These are phyloP conservation scores for Oryza brachyantha DNA, from an alignment of 176 grass and related monocot genomes.

Conservation along the genomic window DNA sequence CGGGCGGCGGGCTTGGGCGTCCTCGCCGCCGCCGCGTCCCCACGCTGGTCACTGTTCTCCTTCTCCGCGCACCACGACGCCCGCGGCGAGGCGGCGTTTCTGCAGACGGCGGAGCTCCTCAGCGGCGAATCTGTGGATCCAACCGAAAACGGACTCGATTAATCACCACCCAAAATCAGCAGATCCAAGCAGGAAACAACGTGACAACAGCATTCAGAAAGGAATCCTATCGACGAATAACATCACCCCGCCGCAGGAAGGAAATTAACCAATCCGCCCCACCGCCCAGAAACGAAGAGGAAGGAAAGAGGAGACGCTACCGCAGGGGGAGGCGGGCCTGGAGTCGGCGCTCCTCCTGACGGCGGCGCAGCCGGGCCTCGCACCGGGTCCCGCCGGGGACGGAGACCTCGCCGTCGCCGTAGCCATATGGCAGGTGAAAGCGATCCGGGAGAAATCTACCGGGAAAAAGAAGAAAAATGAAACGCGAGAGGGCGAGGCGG, in stretches of 20 bases:
- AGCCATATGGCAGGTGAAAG: no score
- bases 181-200: not conserved
- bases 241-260: no score
- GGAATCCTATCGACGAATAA: no score
- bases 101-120: constrained; percentile 32
- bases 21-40: constrained; percentile 1
- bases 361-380: constrained; percentile 24
- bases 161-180: not conserved
- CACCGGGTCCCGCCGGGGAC: constrained; percentile 30
- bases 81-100: constrained; percentile 26
- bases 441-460: no score
- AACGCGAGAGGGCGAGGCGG: not conserved
- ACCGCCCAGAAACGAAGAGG: not conserved
- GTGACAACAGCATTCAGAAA: no score
- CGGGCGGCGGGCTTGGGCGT: constrained; percentile 27
- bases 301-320: not conserved
- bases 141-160: not conserved
- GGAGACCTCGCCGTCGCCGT: constrained; percentile 38
- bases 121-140: constrained; percentile 41
- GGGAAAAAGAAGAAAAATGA: no score
- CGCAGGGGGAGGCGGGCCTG: constrained; percentile 8
- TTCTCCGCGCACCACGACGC: constrained; percentile 31
- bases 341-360: constrained; percentile 50
- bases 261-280: not conserved
- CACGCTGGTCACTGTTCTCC: constrained; percentile 65